phyloP scores from a whole-genome alignment of 2,329 filamentous ascomycete genomes.

The Ascocoryne sarcoides region DNA sequence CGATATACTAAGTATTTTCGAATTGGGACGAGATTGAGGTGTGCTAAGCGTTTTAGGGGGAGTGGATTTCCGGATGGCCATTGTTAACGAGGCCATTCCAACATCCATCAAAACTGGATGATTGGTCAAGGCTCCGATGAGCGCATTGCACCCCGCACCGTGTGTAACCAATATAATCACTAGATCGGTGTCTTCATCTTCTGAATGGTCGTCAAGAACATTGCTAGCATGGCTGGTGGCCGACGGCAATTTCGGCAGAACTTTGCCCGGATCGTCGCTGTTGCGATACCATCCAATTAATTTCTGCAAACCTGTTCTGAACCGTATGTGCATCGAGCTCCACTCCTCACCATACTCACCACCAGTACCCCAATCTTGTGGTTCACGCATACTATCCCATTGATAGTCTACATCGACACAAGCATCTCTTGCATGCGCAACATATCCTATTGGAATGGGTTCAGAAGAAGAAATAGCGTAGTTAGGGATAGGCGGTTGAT shows the following conservation, averaged over 20 bases:
- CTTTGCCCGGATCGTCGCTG: slow-evolving; percentile 43
- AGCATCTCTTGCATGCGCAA: slow-evolving; percentile 80
- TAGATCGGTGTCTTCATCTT: slow-evolving; percentile 60
- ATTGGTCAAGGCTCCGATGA: slow-evolving; percentile 85
- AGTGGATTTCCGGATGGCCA: slow-evolving; percentile 58
- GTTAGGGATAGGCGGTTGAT: slow-evolving; percentile 67
- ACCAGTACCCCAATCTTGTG: slow-evolving; percentile 77
- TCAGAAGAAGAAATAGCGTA: slow-evolving; percentile 77
- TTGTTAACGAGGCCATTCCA: slow-evolving; percentile 80
- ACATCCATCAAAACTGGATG: slow-evolving; percentile 89
- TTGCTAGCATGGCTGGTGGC: slow-evolving; percentile 34
- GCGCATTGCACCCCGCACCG: slow-evolving; percentile 88
- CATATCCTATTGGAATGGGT: slow-evolving; percentile 79
- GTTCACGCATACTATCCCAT: slow-evolving; percentile 83
- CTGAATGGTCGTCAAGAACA: slow-evolving; percentile 33
- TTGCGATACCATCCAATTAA: slow-evolving; percentile 76
- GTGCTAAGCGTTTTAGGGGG: slow-evolving; percentile 15
- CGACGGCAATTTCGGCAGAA: slow-evolving; percentile 29
- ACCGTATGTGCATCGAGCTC: slow-evolving; percentile 89
- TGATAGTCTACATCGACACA: slow-evolving; percentile 85
- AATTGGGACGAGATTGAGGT: slow-evolving; percentile 33
- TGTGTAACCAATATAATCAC: slow-evolving; percentile 87
- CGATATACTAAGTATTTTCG: slow-evolving; percentile 37
- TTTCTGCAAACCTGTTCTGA: slow-evolving; percentile 67
- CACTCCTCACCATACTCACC: slow-evolving; percentile 89